Evolutionary conservation across 2,329 filamentous ascomycete species (phyloP).

Genomic region (Orbilia oligospora): DNA sequence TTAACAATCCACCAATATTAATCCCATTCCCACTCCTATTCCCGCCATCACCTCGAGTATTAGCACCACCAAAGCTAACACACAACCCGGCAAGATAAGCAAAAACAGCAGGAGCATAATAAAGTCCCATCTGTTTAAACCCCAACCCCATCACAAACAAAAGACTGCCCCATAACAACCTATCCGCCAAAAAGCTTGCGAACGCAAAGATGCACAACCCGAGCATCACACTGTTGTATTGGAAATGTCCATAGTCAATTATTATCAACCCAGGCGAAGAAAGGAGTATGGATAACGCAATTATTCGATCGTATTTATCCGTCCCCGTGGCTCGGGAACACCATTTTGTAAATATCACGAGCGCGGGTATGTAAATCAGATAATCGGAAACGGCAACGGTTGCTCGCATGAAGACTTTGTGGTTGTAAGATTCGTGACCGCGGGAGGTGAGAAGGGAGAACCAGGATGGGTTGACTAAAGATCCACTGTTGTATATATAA

Average conservation of each 20-base stretch:
- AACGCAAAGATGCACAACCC: constrained; percentile 88
- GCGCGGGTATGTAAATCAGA: constrained; percentile 86
- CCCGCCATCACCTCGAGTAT: neutral
- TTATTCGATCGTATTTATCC: constrained; percentile 72
- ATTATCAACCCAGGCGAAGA: constrained; percentile 93
- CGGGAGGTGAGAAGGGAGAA: constrained; percentile 88
- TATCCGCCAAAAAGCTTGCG: constrained; percentile 87
- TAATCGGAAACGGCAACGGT: constrained; percentile 94
- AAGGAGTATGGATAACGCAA: constrained; percentile 89
- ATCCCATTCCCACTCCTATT: constrained; percentile 33
- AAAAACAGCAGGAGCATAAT: constrained; percentile 94
- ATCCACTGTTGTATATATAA: constrained; percentile 73
- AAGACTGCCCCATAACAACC: constrained; percentile 87
- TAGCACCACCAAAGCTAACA: constrained; percentile 79
- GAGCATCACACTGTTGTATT: constrained; percentile 99
- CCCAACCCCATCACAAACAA: constrained; percentile 95
- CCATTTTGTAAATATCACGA: constrained; percentile 86
- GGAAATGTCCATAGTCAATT: constrained; percentile 95
- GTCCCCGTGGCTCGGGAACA: constrained; percentile 83
- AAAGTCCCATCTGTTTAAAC: constrained; percentile 99
- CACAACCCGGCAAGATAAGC: constrained; percentile 90
- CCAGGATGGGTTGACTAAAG: constrained; percentile 84
- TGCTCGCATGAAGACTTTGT: constrained; percentile 97
- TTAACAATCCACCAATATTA: constrained; percentile 55
- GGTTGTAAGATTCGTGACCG: constrained; percentile 80